Base-by-base conservation (phyloP, 2,329 filamentous ascomycete genomes). In the Thermothelomyces thermophilus region DNA sequence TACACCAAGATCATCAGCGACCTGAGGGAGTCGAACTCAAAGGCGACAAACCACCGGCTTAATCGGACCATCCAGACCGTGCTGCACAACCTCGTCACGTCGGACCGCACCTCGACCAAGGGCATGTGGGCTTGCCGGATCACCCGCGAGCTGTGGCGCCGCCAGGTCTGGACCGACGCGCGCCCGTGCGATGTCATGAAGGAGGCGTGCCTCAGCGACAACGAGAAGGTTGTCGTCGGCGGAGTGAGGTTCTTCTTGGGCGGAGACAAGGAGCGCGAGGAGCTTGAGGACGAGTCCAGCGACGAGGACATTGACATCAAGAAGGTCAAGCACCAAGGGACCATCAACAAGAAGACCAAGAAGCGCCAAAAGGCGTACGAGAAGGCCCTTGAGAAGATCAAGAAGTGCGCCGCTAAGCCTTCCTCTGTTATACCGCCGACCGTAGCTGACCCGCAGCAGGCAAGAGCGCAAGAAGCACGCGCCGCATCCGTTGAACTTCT, bases 131-230 rank as follows among this genome's bases (percentile, higher is more conserved):
- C 93, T 3, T 89, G 96, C 54, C 96, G 96, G 68, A 79, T 98
- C 56, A 95, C 90, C 3, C 80, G 91, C 55, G 93, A 98, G 71
- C 74, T 98, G 63, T 98, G 93, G 93, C 95, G 90, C 70, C 80
- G 91, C 41, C 90, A 96, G 61, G 84, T 97, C 56, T 98, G 93
- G 93, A 89, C 87, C 9, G 93, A 98, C 62, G 81, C 90, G 2
- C 93, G 90, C 66, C 84, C 91, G 0, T 93, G 97, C n/a, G 90
- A 95, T 62, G 87, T 97, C 57, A 97, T 98, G 90, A 95, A 95
- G 70, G 87, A 95, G 69, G 90, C 91, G 0, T 83, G 85, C 48
- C 71, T 98, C 50, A 83, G 88, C 3, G 86, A 95, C 45, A 95
- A 96, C 60, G 88, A 94, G 61, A 98, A 98, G 70, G 90, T 97